Evolutionary conservation across 2,329 filamentous ascomycete species (phyloP).

Genomic region (Cladosporium sphaerospermum): DNA sequence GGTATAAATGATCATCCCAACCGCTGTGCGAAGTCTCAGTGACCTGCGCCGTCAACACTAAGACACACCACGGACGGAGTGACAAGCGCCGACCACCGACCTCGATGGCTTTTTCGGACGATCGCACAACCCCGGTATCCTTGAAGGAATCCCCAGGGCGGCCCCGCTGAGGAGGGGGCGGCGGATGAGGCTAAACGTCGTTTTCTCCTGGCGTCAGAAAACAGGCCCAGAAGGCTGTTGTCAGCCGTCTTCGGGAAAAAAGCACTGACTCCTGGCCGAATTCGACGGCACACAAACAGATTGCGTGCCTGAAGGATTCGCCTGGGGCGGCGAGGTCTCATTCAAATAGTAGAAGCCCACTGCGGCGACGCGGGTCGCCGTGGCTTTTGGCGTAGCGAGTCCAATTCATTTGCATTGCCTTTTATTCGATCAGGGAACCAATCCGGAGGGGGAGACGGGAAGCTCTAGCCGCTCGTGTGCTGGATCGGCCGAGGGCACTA

Average conservation of each 20-base stretch:
- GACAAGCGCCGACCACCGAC: conserved; percentile 10
- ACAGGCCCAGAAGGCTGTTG: neutral
- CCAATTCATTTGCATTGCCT: conserved; percentile 1
- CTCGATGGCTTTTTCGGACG: conserved; percentile 1
- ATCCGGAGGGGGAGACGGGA: neutral
- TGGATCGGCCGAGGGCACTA: conserved; percentile 7
- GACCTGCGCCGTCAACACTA: neutral
- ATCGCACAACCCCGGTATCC: conserved; percentile 8
- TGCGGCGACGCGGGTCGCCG: neutral
- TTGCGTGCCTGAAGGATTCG: too few relatives aligned
- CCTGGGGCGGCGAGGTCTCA: too few relatives aligned
- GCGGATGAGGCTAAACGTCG: conserved; percentile 2
- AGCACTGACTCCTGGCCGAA: too few relatives aligned
- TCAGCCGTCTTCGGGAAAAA: conserved; percentile 3
- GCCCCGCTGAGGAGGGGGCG: conserved; percentile 6
- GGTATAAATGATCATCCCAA: neutral
- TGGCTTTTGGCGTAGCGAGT: conserved; percentile 7
- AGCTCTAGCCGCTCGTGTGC: neutral
- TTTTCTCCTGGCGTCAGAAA: neutral
- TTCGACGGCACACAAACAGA: too few relatives aligned
- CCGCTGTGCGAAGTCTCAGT: neutral
- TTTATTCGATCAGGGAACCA: neutral
- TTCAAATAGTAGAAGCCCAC: too few relatives aligned
- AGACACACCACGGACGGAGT: conserved; percentile 6
- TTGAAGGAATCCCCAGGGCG: conserved; percentile 11